Percentiles rank a stretch among this genome's conserved stretches.
Evolutionary conservation across 768 basidiomycete species (phyloP).

Genomic region (Pleurotus tuber-regium): DNA sequence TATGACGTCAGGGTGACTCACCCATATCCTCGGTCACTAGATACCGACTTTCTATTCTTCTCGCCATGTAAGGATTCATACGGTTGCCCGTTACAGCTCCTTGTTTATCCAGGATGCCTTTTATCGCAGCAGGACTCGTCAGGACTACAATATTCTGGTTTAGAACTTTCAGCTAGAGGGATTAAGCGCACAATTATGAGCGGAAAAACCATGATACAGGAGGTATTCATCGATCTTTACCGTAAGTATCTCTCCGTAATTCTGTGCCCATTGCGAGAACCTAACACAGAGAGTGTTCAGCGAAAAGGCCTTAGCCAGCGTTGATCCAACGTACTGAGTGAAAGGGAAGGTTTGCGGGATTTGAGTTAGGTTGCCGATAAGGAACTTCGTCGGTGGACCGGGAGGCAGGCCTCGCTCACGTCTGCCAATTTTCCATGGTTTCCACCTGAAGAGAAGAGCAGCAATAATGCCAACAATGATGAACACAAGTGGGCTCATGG

Average conservation of each 20-base stretch:
- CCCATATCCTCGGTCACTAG: conserved; percentile 6
- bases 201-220: not conserved
- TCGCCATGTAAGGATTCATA: conserved; percentile 18
- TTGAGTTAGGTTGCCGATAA: conserved; percentile 20
- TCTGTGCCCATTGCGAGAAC: conserved; percentile 14
- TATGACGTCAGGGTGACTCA: not conserved
- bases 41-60: not conserved
- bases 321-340: conserved; percentile 1
- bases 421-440: conserved; percentile 7
- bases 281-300: too few species aligned
- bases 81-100: conserved; percentile 21
- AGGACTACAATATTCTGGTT: conserved; percentile 22
- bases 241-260: conserved; percentile 15
- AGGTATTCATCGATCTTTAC: not conserved
- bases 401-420: conserved; percentile 20
- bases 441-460: not conserved
- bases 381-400: conserved; percentile 21
- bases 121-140: conserved; percentile 17
- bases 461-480: too few species aligned
- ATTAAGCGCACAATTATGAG: too few species aligned
- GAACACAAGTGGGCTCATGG: too few species aligned
- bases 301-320: conserved; percentile 11
- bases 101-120: conserved; percentile 27
- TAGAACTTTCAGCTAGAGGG: conserved; percentile 21
- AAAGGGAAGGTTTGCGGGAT: conserved; percentile 15